These are phyloP conservation scores for Colletotrichum sp. DNA, from an alignment of 2,329 filamentous ascomycete species.

Conservation along the genomic window DNA sequence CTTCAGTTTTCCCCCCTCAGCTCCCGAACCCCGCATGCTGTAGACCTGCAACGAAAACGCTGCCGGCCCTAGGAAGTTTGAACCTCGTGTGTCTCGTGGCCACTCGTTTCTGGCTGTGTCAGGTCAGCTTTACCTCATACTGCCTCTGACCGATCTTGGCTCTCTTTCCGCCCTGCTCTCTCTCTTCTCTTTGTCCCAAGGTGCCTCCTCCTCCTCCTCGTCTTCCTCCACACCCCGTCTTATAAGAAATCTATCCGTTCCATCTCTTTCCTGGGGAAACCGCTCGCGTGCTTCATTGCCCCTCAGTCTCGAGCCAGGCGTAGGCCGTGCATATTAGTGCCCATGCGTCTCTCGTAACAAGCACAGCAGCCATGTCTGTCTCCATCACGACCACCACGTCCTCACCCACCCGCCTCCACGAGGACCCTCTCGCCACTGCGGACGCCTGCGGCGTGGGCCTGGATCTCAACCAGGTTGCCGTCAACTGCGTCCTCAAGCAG, in stretches of 20 bases:
- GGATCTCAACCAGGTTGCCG: slow-evolving; percentile 43
- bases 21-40: slow-evolving; percentile 16
- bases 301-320: neutral
- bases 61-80: neutral
- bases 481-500: slow-evolving; percentile 42
- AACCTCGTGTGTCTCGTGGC: slow-evolving; percentile 17
- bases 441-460: slow-evolving; percentile 21
- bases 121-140: slow-evolving; percentile 13
- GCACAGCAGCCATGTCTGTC: slow-evolving; percentile 18
- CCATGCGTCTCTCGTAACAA: slow-evolving; percentile 7
- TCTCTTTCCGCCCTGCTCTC: neutral
- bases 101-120: slow-evolving; percentile 8
- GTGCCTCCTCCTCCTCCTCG: neutral
- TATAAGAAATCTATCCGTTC: neutral
- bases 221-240: neutral
- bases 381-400: slow-evolving; percentile 15
- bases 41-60: slow-evolving; percentile 7
- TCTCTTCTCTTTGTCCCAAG: neutral
- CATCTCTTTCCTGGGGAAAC: neutral
- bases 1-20: neutral
- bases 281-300: neutral
- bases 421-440: slow-evolving; percentile 1
- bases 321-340: slow-evolving; percentile 23
- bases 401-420: neutral
- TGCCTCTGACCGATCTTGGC: neutral